Base-by-base conservation (phyloP, 352 stramenopile genomes). In the Peronospora tabacina region DNA sequence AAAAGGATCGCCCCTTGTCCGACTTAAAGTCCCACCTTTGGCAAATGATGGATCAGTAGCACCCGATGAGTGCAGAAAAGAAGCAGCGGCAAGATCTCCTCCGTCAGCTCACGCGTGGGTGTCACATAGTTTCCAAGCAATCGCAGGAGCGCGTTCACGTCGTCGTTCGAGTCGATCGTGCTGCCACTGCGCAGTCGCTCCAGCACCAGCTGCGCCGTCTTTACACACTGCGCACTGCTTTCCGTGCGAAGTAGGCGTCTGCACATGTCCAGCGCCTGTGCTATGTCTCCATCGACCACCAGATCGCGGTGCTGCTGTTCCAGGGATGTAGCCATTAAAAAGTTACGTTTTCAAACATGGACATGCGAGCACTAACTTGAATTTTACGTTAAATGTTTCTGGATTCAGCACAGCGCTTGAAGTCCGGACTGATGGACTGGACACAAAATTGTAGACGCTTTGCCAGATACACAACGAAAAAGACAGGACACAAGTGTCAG, bases 31-130 rank as follows among this genome's bases (percentile, higher is more conserved):
- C 44, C 0, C 19, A 85, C 79, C 72, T 87, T 87, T 19, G 82
- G 67, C 38, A 93, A 48, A 49, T 93, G 77, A 58, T 93, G 71
- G 29, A 93, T 86, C 12, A 93, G 57, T 19, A 87, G 61, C 51
- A 85, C 74, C 26, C 77, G 77, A 45, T 90, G 77, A 11, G 88
- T 72, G 17, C 65, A 79, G 44, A 84, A 85, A 20, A 87, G 70
- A 16, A 93, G 60, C 54, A 93, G 55, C 29, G 77, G 67, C 9
- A 90, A 48, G 17, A 82, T 55, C 26, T 89, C 77, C 51, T 87
- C 77, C 5, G 82, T 90, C n/a, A 93, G 58, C 43, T 77, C 68
- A 17, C 69, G 61, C 32, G 77, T 87, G n/a, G 82, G 75, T 15
- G 72, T 26, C 26, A 89, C 74, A 38, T 84, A 72, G 49, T 87